Evolutionary conservation across 2,329 filamentous ascomycete species (phyloP), one percentile per base, ranked within the genome.

Genomic region (Colletotrichum lindemuthianum): DNA sequence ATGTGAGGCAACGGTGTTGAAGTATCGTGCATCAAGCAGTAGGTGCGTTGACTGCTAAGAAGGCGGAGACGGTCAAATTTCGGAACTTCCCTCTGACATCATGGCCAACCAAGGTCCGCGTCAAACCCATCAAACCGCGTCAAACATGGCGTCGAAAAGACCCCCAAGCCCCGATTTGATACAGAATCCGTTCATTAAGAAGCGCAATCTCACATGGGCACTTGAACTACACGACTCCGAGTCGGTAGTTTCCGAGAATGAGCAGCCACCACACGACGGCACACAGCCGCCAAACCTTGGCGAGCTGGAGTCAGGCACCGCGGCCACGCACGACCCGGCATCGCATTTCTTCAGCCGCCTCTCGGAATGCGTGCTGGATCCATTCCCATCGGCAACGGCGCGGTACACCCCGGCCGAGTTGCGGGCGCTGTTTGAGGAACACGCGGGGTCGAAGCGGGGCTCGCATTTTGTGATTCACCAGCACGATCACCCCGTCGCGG

Each of bases 381-480:
- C 71, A 32, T 72, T 69, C 52, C 69, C 70, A 15, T 15, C 49
- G 0, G 48, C 10, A 5, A 58, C 67, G 4, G 75, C 79, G 4
- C 74, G 67, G 49, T 71, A 83, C 4, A 61, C 78, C 13, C 69
- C 82, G 16, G 32, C 69, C 2, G 60, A 57, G 3, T 82, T 55
- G 24, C 66, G 70, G 4, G 64, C 70, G 8, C 75, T 83, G 8
- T 84, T 82, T 59, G 66, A 69, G 5, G 53, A 58, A n/a, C 75
- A 75, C 50, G 70, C 69, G 2, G 75, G 73, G 15, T 76, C 60
- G 48, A 44, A 63, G 4, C 47, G 59, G 13, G 81, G 81, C 15
- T 77, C 80, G 8, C 87, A 89, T 72, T 92, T 92, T 71, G 86
- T 92, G 55, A 82, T 92, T 41, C 89, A 92, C 73, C 89, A 92